Conservation (phyloP, 2,329 filamentous ascomycete species). For the Alternaria triticina region DNA sequence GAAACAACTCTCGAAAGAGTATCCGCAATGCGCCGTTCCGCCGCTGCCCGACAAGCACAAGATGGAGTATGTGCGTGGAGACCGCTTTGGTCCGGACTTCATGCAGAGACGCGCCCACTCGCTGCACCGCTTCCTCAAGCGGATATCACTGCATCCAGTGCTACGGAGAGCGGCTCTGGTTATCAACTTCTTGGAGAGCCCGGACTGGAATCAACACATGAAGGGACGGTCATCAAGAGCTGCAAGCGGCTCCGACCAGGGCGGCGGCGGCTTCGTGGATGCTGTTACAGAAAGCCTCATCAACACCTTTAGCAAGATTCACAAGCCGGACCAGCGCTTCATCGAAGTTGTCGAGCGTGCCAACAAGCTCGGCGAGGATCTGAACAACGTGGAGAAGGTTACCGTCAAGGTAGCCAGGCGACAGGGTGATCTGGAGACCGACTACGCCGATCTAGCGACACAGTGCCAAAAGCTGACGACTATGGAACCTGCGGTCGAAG, state of each 20-base stretch:
- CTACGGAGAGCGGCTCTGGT: constrained; percentile 83
- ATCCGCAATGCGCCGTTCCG: constrained; percentile 88
- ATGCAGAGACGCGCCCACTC: constrained; percentile 87
- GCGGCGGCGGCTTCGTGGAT: constrained; percentile 80
- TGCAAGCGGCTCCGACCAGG: constrained; percentile 51
- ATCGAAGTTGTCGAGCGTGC: constrained; percentile 91
- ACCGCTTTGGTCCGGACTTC: constrained; percentile 93
- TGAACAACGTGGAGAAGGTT: constrained; percentile 94
- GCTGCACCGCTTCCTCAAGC: constrained; percentile 86
- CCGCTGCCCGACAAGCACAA: constrained; percentile 98
- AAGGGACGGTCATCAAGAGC: constrained; percentile 73
- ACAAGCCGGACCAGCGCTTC: constrained; percentile 94
- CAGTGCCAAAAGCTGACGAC: constrained; percentile 94
- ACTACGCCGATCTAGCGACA: constrained; percentile 87
- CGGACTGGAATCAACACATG: constrained; percentile 98
- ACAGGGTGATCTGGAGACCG: constrained; percentile 83
- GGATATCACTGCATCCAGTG: constrained; percentile 85
- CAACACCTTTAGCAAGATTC: constrained; percentile 95
- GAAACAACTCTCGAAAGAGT: constrained; percentile 86
- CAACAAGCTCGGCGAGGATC: constrained; percentile 89
- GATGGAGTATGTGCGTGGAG: constrained; percentile 97
- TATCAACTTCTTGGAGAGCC: constrained; percentile 87
- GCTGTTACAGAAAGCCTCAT: constrained; percentile 95
- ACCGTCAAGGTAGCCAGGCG: constrained; percentile 86
- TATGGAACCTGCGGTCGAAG: constrained; percentile 86